Conservation (phyloP, 2,329 filamentous ascomycete genomes). For the Trichoderma sp. region DNA sequence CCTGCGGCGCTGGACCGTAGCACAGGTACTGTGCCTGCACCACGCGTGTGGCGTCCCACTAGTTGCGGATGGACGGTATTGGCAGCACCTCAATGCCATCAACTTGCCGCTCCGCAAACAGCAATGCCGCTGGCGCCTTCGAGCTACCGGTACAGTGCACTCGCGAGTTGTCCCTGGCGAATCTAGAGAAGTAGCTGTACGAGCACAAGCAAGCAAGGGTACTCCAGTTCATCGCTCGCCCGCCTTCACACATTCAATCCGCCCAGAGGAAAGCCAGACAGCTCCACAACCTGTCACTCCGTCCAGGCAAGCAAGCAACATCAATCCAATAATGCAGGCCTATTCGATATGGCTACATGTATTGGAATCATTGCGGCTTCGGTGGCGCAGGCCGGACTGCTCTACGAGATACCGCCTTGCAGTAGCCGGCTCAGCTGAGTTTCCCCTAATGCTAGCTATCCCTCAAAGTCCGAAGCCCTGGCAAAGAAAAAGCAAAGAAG, state of each 20-base stretch:
- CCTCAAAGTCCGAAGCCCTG: constrained; percentile 10
- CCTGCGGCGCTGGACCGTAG: neutral
- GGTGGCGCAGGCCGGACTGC: constrained; percentile 13
- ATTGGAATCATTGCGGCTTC: neutral
- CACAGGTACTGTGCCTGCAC: neutral
- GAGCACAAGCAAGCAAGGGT: neutral
- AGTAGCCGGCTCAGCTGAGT: constrained; percentile 5
- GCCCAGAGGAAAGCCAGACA: neutral
- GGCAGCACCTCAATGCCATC: neutral
- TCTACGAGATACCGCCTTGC: constrained; percentile 1
- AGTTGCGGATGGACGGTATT: no score
- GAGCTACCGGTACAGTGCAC: neutral
- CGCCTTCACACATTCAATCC: neutral
- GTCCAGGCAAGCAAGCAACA: neutral
- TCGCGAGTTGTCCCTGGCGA: neutral
- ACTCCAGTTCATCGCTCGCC: neutral
- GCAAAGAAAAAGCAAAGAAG: neutral
- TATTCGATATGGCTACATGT: neutral
- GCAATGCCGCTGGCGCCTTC: neutral
- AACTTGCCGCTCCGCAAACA: neutral
- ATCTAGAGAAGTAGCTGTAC: neutral
- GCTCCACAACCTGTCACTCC: neutral
- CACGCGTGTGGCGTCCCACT: neutral
- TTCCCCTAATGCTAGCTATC: neutral
- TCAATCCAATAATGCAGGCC: neutral